phyloP scores from a whole-genome alignment of 805 yeast species.

The Komagataella populi region DNA sequence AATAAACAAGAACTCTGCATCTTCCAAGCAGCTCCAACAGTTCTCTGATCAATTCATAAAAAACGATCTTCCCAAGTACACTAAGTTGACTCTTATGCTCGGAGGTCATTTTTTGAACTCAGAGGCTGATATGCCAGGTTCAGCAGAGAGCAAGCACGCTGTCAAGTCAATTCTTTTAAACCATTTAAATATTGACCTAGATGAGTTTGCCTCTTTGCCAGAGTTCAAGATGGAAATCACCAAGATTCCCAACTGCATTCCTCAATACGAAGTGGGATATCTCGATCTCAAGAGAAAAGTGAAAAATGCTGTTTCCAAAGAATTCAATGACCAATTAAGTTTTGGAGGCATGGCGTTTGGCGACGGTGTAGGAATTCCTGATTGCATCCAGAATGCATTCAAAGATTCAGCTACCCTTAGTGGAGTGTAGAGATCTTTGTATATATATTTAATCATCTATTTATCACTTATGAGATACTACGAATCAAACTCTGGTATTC shows the following conservation, averaged over 20 bases:
- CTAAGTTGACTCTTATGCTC: slow-evolving; percentile 78
- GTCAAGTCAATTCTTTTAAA: slow-evolving; percentile 18
- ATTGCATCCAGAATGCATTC: slow-evolving; percentile 56
- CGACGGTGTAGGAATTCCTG: slow-evolving; percentile 82
- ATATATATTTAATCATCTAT: background rate
- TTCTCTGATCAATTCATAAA: background rate
- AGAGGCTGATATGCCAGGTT: background rate
- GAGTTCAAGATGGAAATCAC: slow-evolving; percentile 19
- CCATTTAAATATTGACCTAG: slow-evolving; percentile 22
- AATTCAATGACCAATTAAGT: slow-evolving; percentile 28
- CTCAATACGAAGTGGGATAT: slow-evolving; percentile 70
- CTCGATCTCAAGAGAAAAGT: slow-evolving; percentile 24
- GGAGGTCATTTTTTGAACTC: slow-evolving; percentile 51
- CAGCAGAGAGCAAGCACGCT: slow-evolving; percentile 1
- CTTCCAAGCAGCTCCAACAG: slow-evolving; percentile 6
- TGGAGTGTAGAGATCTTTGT: background rate
- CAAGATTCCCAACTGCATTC: slow-evolving; percentile 49
- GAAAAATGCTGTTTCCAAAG: slow-evolving; percentile 16
- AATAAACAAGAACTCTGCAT: background rate
- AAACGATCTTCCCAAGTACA: slow-evolving; percentile 23
- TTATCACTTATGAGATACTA: background rate
- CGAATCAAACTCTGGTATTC: slow-evolving; percentile 4
- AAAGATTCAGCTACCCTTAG: slow-evolving; percentile 33
- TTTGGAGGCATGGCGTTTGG: slow-evolving; percentile 76
- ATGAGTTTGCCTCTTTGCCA: slow-evolving; percentile 7